A percentile compares a stretch with the other conserved stretches of the same genome.
phyloP scores from a whole-genome alignment of 2,329 filamentous ascomycete species.

The Claviceps sp. region DNA sequence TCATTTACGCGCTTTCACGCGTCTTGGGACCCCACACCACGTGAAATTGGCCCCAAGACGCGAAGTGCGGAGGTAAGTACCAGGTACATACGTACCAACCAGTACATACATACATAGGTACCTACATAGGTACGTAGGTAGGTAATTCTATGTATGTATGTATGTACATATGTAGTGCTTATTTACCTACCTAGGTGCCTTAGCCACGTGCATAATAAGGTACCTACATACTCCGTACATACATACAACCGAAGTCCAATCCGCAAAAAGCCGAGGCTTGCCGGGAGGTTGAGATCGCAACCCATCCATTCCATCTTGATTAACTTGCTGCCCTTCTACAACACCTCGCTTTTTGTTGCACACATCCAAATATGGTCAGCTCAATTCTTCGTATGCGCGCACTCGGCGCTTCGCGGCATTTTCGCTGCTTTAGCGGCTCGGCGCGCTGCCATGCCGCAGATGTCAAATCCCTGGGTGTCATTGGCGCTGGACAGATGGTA shows the following conservation, averaged over 20 bases:
- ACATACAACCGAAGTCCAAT: not conserved
- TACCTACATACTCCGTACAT: not conserved
- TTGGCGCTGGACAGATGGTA: conserved; percentile 96
- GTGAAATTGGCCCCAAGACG: no score
- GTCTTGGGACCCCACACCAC: not conserved
- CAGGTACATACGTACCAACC: no score
- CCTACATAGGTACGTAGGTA: no score
- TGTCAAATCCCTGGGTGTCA: conserved; percentile 78
- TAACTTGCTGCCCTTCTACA: not conserved
- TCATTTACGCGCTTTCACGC: conserved; percentile 10
- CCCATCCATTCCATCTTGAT: conserved; percentile 5
- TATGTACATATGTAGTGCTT: no score
- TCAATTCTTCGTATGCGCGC: conserved; percentile 25
- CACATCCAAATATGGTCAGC: conserved; percentile 23
- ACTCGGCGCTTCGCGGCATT: conserved; percentile 23
- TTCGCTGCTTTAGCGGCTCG: conserved; percentile 57
- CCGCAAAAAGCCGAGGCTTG: conserved; percentile 28
- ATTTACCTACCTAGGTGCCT: no score
- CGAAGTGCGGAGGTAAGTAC: no score
- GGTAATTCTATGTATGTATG: no score
- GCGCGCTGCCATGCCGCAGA: conserved; percentile 48
- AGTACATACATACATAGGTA: no score
- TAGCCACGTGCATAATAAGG: not conserved
- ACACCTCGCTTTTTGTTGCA: not conserved
- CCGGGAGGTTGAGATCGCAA: conserved; percentile 14